These are phyloP conservation scores for Mycena latifolia DNA, from an alignment of 768 basidiomycete species.

Conservation along the genomic window DNA sequence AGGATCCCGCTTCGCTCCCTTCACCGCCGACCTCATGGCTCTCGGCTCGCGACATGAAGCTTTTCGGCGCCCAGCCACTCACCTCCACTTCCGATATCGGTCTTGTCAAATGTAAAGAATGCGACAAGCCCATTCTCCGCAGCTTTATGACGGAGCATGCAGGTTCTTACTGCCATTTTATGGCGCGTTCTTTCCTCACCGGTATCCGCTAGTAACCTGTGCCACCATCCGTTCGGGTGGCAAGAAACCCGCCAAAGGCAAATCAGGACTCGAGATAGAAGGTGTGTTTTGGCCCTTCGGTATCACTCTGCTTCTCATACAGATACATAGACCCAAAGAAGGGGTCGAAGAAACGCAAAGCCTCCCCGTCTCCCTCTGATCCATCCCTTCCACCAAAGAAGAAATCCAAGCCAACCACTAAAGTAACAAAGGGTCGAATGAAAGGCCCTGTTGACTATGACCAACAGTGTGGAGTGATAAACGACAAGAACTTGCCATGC, in stretches of 20 bases:
- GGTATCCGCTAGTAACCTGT: slow-evolving; percentile 64
- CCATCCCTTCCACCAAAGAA: slow-evolving; percentile 79
- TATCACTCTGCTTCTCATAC: slow-evolving; percentile 26
- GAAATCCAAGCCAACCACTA: slow-evolving; percentile 76
- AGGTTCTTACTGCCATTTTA: slow-evolving; percentile 57
- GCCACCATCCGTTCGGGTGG: slow-evolving; percentile 65
- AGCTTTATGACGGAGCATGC: slow-evolving; percentile 83
- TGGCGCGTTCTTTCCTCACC: slow-evolving; percentile 5
- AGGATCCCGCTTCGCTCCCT: slow-evolving; percentile 58
- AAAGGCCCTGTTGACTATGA: slow-evolving; percentile 93
- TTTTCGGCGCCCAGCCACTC: slow-evolving; percentile 85
- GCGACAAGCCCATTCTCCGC: slow-evolving; percentile 83
- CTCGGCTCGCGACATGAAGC: slow-evolving; percentile 87
- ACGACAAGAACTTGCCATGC: slow-evolving; percentile 93
- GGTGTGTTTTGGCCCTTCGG: slow-evolving; percentile 44
- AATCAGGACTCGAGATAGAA: slow-evolving; percentile 59
- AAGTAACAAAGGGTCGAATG: slow-evolving; percentile 81
- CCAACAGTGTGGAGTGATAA: slow-evolving; percentile 96
- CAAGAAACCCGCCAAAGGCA: slow-evolving; percentile 70
- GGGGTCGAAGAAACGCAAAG: slow-evolving; percentile 82
- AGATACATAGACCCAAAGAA: slow-evolving; percentile 52
- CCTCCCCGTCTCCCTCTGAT: slow-evolving; percentile 78
- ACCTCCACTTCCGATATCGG: slow-evolving; percentile 70
- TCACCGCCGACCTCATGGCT: slow-evolving; percentile 91
- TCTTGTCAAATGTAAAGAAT: slow-evolving; percentile 83